Base-by-base conservation (phyloP, 1,139 yeast species). In the Entelexis paramagnoliae region DNA sequence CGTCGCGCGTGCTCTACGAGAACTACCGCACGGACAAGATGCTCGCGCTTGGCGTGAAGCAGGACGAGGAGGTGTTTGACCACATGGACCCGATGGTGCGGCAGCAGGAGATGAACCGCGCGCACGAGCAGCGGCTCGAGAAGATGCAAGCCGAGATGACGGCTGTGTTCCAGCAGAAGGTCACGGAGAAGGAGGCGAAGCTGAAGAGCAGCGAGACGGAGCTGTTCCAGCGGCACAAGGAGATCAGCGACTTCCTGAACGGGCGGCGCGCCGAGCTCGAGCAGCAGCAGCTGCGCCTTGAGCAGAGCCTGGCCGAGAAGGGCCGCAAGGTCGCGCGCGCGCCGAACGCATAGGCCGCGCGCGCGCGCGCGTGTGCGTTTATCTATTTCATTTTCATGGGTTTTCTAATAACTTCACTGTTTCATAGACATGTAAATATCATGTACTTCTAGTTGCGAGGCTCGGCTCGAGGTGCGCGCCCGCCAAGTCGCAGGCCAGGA, bases 91-190 rank as follows among this genome's bases (percentile, higher is more conserved):
- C 98, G 36, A 80, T 84, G 54, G 77, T 85, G 60, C 86, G 87
- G 71, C 95, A 86, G 70, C 95, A 85, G 69, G 97, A 91, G 71
- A 98, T 91, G 71, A 82, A 87, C 64, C 81, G 85, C 41, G 75
- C 87, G 63, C 97, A 91, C 67, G 96, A 88, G 71, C 95, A 95
- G 56, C 87, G 91, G 66, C 76, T 93, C 63, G 83, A 91, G 55
- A 88, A 87, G 73, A 80, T 93, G 83, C 98, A 93, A 72, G 79
- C 88, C 35, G 97, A 91, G 71, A 88, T 93, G 97, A 89, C 91
- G 73, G 77, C 82, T 28, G 96, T 93, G 53, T 93, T 93, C 80
- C 96, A 89, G 71, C 94, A 86, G 66, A 93, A 91, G 73, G 98
- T 93, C 38, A 75, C 84, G 54, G 97, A 89, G 71, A 93, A 93